Percentiles rank a stretch among this genome's conserved stretches.
phyloP scores from a whole-genome alignment of 164 flowering plant genomes.

The Kalanchoe fedtschenkoi region DNA sequence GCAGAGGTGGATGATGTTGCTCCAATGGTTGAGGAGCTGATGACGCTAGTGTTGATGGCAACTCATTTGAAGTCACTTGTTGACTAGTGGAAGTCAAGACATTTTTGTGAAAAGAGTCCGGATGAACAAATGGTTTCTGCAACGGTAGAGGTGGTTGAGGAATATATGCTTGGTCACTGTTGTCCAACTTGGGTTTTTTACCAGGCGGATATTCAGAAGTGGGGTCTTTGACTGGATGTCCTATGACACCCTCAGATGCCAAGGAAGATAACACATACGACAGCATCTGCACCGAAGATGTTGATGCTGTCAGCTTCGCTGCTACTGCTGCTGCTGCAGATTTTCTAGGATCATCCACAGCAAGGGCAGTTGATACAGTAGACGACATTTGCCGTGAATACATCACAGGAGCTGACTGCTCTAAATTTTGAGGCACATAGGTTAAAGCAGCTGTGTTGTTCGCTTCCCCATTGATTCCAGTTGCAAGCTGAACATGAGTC shows the following conservation, averaged over 20 bases:
- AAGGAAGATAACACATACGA: slow-evolving; percentile 78
- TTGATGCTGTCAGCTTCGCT: slow-evolving; percentile 77
- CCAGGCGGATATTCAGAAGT: slow-evolving; percentile 41
- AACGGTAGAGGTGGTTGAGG: slow-evolving; percentile 24
- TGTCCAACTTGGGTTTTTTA: slow-evolving; percentile 62
- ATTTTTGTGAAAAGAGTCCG: slow-evolving; percentile 32
- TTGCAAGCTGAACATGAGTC: slow-evolving; percentile 18
- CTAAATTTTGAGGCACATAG: slow-evolving; percentile 28
- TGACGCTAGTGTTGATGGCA: slow-evolving; percentile 47
- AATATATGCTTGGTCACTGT: slow-evolving; percentile 28
- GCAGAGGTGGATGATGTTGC: slow-evolving; percentile 40
- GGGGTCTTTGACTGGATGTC: slow-evolving; percentile 34
- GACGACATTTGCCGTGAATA: slow-evolving; percentile 29
- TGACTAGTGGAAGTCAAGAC: slow-evolving; percentile 14
- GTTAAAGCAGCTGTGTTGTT: slow-evolving; percentile 21
- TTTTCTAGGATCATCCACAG: slow-evolving; percentile 54
- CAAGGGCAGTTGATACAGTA: slow-evolving; percentile 21
- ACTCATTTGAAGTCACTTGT: slow-evolving; percentile 19
- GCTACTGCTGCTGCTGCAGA: slow-evolving; percentile 91
- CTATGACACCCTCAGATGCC: slow-evolving; percentile 68
- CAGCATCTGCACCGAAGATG: slow-evolving; percentile 93
- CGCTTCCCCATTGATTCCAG: slow-evolving; percentile 37
- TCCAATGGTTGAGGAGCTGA: slow-evolving; percentile 45
- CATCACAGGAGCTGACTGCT: slow-evolving; percentile 51
- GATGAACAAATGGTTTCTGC: slow-evolving; percentile 23